Evolutionary conservation across 805 yeast genomes (phyloP).

Genomic region (Kodamaea neixiangensis): DNA sequence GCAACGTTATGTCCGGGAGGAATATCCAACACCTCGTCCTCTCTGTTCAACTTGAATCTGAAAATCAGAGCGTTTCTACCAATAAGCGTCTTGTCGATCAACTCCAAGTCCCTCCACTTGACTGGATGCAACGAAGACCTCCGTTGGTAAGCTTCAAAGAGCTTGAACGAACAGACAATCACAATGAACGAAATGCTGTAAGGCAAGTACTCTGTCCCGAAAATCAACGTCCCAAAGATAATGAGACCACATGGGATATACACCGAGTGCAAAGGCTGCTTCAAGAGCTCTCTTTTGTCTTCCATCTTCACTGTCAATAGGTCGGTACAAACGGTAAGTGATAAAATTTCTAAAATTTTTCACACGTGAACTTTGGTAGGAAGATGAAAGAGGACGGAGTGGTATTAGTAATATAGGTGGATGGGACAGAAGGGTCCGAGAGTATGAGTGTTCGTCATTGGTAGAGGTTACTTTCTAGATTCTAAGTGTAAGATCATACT

Average conservation of each 20-base stretch:
- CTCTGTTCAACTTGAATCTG: slow-evolving; percentile 64
- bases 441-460: too few relatives aligned
- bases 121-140: slow-evolving; percentile 49
- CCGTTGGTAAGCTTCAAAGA: slow-evolving; percentile 43
- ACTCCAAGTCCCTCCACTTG: slow-evolving; percentile 65
- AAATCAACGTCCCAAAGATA: slow-evolving; percentile 58
- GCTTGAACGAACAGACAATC: slow-evolving; percentile 34
- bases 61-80: slow-evolving; percentile 73
- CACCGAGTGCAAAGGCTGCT: slow-evolving; percentile 74
- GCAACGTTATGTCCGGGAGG: slow-evolving; percentile 80
- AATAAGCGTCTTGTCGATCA: slow-evolving; percentile 72
- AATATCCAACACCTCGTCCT: slow-evolving; percentile 60
- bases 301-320: slow-evolving; percentile 20
- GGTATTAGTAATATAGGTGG: too few relatives aligned
- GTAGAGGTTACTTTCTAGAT: too few relatives aligned
- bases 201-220: slow-evolving; percentile 53
- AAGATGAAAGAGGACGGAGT: too few relatives aligned
- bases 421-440: too few relatives aligned
- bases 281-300: slow-evolving; percentile 54
- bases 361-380: slow-evolving; percentile 3
- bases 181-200: slow-evolving; percentile 38
- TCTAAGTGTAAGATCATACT: too few relatives aligned
- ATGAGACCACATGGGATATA: slow-evolving; percentile 68
- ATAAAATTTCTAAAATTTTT: neutral
- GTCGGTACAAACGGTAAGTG: slow-evolving; percentile 3